Base-by-base conservation (phyloP, 1,284 basidiomycete genomes). In the Boletellus deceptivus region DNA sequence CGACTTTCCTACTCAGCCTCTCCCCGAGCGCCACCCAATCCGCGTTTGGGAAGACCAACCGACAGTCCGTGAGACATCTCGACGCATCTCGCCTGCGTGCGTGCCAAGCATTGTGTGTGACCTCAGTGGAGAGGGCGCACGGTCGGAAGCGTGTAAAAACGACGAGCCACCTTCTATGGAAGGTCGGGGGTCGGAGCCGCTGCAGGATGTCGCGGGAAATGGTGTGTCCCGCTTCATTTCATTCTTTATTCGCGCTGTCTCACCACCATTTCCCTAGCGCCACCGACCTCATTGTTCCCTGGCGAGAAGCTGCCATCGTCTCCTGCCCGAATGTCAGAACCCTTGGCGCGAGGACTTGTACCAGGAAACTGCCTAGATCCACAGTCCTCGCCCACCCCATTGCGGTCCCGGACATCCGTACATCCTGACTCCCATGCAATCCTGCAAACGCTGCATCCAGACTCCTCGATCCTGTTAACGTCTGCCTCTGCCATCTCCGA, bases 11-110 rank as follows among this genome's bases (percentile, higher is more conserved):
- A 1, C 17, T 34, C 53, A 40, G 16, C 41, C 39, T 49, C 37
- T 20, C 25, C 20, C 18, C 13, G 54, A 60, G 24, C 62, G 50
- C 31, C 62, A 56, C 29, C 61, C 62, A 46, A 49, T 61, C 27
- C 64, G 64, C 17, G 60, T 67, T 46, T 67, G 64, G 62, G 61
- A 63, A 50, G 62, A 61, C 3, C 53, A 43, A 37, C 45, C 53
- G 2, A 43, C 33, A 22, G 4, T 22, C 33, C 53, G 48, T 36
- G 60, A 49, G 16, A 31, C 43, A 49, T 24, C 49, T 38, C 55
- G 29, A 34, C 62, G 43, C 22, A 31, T 59, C 48, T 60, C 58
- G 6, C 57, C 55, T 16, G 31, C 42, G 37, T 48, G 27, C 24
- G 33, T 43, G n/a, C 18, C 34, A 29, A 16, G 9, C 48, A 36